Evolutionary conservation across 2,329 filamentous ascomycete species (phyloP).

Genomic region (Pseudodiploospora longispora): DNA sequence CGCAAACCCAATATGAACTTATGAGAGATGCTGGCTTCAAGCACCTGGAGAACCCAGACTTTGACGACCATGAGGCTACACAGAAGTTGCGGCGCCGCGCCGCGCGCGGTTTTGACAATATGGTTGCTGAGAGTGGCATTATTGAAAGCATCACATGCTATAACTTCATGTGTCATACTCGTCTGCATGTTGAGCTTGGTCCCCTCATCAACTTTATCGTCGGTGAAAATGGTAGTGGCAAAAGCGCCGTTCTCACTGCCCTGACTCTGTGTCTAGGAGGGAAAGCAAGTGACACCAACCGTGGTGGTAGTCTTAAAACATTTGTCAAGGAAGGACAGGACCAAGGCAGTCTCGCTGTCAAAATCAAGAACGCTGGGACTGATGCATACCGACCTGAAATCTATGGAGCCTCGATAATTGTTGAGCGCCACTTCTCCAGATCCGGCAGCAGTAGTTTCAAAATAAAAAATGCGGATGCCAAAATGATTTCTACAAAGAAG

Average conservation of each 20-base stretch:
- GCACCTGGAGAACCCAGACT: conserved; percentile 47
- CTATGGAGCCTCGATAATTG: conserved; percentile 76
- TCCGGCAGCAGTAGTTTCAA: conserved; percentile 75
- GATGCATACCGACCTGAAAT: conserved; percentile 75
- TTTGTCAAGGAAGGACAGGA: conserved; percentile 88
- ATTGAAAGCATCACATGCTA: conserved; percentile 79
- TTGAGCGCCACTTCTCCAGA: conserved; percentile 83
- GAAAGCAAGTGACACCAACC: conserved; percentile 87
- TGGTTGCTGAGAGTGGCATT: conserved; percentile 73
- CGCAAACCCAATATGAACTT: conserved; percentile 53
- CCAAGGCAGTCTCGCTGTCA: conserved; percentile 66
- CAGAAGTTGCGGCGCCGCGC: conserved; percentile 49
- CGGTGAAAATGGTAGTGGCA: conserved; percentile 94
- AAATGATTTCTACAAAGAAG: conserved; percentile 72
- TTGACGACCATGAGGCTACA: conserved; percentile 56
- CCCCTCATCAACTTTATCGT: conserved; percentile 97
- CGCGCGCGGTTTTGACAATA: conserved; percentile 54
- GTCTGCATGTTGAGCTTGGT: conserved; percentile 75
- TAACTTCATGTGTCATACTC: conserved; percentile 95
- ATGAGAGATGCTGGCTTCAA: conserved; percentile 51
- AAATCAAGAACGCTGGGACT: conserved; percentile 82
- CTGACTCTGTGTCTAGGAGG: conserved; percentile 91
- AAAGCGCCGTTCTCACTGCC: conserved; percentile 90
- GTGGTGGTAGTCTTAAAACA: conserved; percentile 78
- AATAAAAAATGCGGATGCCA: conserved; percentile 65